These are phyloP conservation scores for Cladosporium sp. DNA, from an alignment of 2,329 filamentous ascomycete species.

Conservation along the genomic window DNA sequence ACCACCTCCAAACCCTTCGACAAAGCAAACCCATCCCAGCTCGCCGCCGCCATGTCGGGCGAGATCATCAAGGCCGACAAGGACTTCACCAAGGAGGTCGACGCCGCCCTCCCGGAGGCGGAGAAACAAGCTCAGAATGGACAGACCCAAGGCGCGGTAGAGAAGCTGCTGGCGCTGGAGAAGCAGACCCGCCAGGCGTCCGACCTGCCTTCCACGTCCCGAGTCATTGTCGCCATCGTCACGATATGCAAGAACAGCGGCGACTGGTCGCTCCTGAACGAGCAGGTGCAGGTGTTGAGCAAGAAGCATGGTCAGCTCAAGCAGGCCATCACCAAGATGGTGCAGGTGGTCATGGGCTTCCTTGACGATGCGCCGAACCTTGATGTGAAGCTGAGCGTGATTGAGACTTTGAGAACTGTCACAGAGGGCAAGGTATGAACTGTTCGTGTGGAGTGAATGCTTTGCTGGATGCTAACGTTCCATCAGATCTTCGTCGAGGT, in stretches of 20 bases:
- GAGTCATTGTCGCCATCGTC: conserved; percentile 81
- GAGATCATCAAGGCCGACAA: conserved; percentile 86
- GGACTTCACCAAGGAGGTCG: conserved; percentile 96
- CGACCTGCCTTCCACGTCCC: conserved; percentile 91
- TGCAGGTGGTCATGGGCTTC: conserved; percentile 92
- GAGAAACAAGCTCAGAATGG: conserved; percentile 68
- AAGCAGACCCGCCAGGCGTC: conserved; percentile 98
- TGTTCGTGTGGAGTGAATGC: neutral
- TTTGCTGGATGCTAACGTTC: neutral
- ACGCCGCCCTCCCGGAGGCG: conserved; percentile 85
- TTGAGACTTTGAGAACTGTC: conserved; percentile 91
- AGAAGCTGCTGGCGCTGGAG: conserved; percentile 87
- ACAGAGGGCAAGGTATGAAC: conserved; percentile 82
- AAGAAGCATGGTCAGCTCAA: conserved; percentile 99
- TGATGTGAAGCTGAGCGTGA: conserved; percentile 87
- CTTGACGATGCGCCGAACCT: conserved; percentile 78
- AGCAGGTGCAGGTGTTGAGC: conserved; percentile 90
- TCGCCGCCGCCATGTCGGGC: conserved; percentile 61
- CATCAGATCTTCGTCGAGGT: conserved; percentile 95
- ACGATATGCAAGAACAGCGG: conserved; percentile 89
- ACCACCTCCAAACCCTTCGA: neutral
- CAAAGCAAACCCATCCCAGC: neutral
- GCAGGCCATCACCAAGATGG: conserved; percentile 98
- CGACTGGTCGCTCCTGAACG: conserved; percentile 93
- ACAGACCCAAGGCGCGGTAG: conserved; percentile 81